Evolutionary conservation across 1,139 yeast genomes (phyloP).

Genomic region (Zygosaccharomyces sapae): DNA sequence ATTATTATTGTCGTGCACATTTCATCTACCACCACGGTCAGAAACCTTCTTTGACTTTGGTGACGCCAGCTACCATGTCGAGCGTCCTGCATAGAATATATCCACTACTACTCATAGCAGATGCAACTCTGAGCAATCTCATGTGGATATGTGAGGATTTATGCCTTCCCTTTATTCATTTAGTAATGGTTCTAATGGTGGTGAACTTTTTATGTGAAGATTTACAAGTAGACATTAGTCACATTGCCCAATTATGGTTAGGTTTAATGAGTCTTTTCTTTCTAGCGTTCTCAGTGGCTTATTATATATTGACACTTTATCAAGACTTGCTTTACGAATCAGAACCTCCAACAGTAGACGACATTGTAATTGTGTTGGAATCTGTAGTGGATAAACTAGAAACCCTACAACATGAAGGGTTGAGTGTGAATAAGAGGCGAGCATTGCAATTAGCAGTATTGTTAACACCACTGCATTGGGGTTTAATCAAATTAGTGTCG

Average conservation of each 20-base stretch:
- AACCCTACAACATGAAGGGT: conserved; percentile 19
- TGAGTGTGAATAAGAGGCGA: conserved; percentile 13
- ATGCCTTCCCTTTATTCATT: conserved; percentile 22
- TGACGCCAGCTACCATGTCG: conserved; percentile 18
- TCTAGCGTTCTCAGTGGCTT: conserved; percentile 19
- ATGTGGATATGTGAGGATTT: conserved; percentile 29
- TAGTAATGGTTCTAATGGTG: conserved; percentile 15
- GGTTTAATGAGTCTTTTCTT: conserved; percentile 21
- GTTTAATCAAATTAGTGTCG: conserved; percentile 15
- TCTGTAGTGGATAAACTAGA: conserved; percentile 28
- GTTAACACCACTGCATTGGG: conserved; percentile 17
- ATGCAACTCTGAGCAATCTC: conserved; percentile 22
- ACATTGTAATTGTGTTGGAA: conserved; percentile 28
- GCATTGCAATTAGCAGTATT: conserved; percentile 7
- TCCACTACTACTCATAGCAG: conserved; percentile 24
- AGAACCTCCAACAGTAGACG: conserved; percentile 36
- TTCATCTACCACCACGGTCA: conserved; percentile 27
- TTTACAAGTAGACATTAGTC: not conserved
- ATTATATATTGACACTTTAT: conserved; percentile 24
- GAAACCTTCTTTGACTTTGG: conserved; percentile 23
- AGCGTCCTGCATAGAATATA: conserved; percentile 23
- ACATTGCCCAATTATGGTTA: conserved; percentile 18
- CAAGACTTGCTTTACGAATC: conserved; percentile 18
- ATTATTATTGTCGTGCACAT: conserved; percentile 21
- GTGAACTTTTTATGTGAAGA: conserved; percentile 11